These are phyloP conservation scores for Rhizophagus sp. DNA, from an alignment of 192 early-diverging fungal species.

Conservation along the genomic window DNA sequence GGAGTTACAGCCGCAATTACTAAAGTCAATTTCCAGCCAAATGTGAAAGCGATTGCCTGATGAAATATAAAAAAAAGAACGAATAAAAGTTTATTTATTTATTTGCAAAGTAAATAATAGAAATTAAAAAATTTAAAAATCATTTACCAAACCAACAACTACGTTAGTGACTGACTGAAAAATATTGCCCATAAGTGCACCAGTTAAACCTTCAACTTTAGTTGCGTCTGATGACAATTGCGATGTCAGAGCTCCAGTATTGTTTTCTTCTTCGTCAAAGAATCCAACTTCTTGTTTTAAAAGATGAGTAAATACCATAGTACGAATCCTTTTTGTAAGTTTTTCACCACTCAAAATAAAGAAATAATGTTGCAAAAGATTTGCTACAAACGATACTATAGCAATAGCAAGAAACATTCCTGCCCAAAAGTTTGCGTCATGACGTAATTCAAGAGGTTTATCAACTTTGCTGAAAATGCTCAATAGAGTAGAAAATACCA, in stretches of 20 bases:
- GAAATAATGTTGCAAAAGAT: slow-evolving; percentile 51
- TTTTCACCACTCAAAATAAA: slow-evolving; percentile 55
- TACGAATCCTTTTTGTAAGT: slow-evolving; percentile 59
- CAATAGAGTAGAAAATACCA: slow-evolving; percentile 48
- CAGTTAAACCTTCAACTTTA: slow-evolving; percentile 45
- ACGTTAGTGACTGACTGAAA: slow-evolving; percentile 45
- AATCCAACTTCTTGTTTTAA: slow-evolving; percentile 83
- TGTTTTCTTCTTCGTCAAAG: slow-evolving; percentile 79
- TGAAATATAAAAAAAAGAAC: neutral
- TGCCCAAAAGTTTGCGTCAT: slow-evolving; percentile 51
- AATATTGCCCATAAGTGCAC: slow-evolving; percentile 52
- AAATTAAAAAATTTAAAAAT: slow-evolving; percentile 8
- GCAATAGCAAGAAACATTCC: slow-evolving; percentile 52
- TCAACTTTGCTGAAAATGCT: neutral
- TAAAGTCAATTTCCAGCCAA: slow-evolving; percentile 27
- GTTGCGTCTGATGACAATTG: slow-evolving; percentile 78
- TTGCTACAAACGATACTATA: slow-evolving; percentile 51
- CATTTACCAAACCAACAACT: slow-evolving; percentile 32
- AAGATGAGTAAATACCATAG: slow-evolving; percentile 66
- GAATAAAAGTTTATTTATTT: slow-evolving; percentile 20
- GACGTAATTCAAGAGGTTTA: neutral
- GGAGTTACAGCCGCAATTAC: slow-evolving; percentile 19
- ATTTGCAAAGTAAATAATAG: too few relatives aligned
- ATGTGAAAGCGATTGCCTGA: slow-evolving; percentile 14
- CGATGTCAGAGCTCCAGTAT: slow-evolving; percentile 78